A percentile compares a stretch with the other conserved stretches of the same genome.
These are phyloP conservation scores for Agapanthus africanus DNA, from an alignment of 106 monocot genomes.

Conservation along the genomic window DNA sequence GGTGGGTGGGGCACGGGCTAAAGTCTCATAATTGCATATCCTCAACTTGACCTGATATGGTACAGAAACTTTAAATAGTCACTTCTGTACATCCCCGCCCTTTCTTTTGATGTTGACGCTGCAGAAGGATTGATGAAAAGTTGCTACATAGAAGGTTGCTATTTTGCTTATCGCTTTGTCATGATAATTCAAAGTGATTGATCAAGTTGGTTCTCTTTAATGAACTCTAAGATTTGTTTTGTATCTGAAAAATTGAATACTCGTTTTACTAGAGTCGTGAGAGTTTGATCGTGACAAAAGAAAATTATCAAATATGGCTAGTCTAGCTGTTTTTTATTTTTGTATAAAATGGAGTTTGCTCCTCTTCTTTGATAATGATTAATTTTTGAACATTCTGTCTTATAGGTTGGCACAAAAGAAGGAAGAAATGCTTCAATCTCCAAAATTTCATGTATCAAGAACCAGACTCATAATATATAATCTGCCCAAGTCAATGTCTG, in stretches of 20 bases:
- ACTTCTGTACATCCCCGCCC: background rate
- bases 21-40: too few species aligned
- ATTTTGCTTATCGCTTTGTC: background rate
- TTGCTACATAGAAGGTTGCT: background rate
- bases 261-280: background rate
- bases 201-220: background rate
- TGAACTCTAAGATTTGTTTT: background rate
- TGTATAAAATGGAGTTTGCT: background rate
- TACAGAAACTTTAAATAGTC: background rate
- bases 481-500: constrained; percentile 79
- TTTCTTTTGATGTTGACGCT: background rate
- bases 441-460: constrained; percentile 91
- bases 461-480: constrained; percentile 91
- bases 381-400: background rate
- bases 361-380: background rate
- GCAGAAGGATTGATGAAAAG: background rate
- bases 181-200: background rate
- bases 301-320: background rate
- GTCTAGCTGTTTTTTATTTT: background rate
- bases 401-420: constrained; percentile 68
- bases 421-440: constrained; percentile 57
- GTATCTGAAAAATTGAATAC: background rate
- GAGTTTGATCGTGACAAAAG: background rate
- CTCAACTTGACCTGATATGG: too few species aligned
- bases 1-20: too few species aligned